These are phyloP conservation scores for Meira miltonrushii DNA, from an alignment of 1,284 basidiomycete genomes.

Conservation along the genomic window DNA sequence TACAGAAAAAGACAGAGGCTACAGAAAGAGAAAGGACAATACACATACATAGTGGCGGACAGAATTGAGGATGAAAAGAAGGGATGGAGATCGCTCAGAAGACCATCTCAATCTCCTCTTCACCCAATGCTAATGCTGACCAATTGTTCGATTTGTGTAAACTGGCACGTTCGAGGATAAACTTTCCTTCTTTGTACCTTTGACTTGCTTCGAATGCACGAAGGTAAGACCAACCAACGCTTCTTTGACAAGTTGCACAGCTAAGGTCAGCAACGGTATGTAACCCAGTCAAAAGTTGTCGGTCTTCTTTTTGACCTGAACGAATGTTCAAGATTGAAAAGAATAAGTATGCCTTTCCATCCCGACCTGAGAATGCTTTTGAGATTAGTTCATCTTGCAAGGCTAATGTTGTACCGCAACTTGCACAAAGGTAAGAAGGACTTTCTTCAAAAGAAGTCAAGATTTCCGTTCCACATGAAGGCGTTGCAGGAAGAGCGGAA, in stretches of 20 bases:
- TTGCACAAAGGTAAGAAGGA: conserved; percentile 39
- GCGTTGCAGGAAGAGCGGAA: too few species aligned
- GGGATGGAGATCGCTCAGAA: too few species aligned
- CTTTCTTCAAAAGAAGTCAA: background rate
- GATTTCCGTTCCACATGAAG: too few species aligned
- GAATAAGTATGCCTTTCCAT: conserved; percentile 75
- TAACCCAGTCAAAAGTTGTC: conserved; percentile 70
- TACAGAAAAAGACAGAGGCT: too few species aligned
- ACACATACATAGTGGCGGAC: too few species aligned
- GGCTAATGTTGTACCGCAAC: conserved; percentile 40
- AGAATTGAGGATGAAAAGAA: too few species aligned
- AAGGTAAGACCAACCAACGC: conserved; percentile 77
- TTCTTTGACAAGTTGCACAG: conserved; percentile 70
- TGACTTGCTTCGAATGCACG: conserved; percentile 71
- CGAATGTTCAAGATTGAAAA: conserved; percentile 71
- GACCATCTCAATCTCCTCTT: too few species aligned
- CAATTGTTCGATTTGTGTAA: conserved; percentile 74
- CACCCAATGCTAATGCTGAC: conserved; percentile 36
- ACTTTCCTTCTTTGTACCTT: conserved; percentile 86
- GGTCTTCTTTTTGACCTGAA: conserved; percentile 69
- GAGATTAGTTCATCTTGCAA: conserved; percentile 70
- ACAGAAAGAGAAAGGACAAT: too few species aligned
- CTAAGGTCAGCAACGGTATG: conserved; percentile 73
- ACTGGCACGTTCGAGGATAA: conserved; percentile 73
- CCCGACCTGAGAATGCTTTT: conserved; percentile 76